Percentiles rank a stretch among this genome's conserved stretches.
Evolutionary conservation across 306 rosid genomes (phyloP).

Genomic region (Crataegus laevigata): DNA sequence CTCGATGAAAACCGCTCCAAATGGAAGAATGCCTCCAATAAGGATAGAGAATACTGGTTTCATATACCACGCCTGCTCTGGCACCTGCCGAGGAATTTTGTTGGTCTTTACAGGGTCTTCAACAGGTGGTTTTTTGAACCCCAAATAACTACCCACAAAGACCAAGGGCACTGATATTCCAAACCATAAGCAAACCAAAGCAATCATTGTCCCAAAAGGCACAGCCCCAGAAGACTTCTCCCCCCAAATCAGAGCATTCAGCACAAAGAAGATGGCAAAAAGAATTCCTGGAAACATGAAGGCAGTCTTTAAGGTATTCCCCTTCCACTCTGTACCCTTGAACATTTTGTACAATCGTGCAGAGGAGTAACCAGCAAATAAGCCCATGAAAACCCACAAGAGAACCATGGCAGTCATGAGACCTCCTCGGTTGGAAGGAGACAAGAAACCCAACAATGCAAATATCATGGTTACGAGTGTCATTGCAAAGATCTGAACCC

Average conservation of each 20-base stretch:
- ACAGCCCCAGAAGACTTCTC: conserved; percentile 97
- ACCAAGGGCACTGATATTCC: conserved; percentile 97
- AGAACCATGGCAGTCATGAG: conserved; percentile 99
- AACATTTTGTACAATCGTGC: conserved; percentile 97
- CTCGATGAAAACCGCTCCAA: conserved; percentile 95
- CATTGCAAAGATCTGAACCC: conserved; percentile 94
- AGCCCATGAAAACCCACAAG: conserved; percentile 99
- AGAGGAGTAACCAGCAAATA: conserved; percentile 93
- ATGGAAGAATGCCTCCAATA: conserved; percentile 98
- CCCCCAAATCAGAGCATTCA: conserved; percentile 94
- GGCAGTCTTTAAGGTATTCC: conserved; percentile 91
- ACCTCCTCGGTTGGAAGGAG: conserved; percentile 99
- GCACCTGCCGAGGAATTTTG: conserved; percentile 94
- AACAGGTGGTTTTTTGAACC: conserved; percentile 82
- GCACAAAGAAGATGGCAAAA: conserved; percentile 74
- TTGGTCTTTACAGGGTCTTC: conserved; percentile 99
- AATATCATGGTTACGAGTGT: conserved; percentile 97
- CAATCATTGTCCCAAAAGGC: conserved; percentile 98
- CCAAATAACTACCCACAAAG: conserved; percentile 94
- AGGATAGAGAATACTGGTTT: conserved; percentile 86
- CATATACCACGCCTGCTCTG: conserved; percentile 99
- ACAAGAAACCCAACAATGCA: conserved; percentile 93
- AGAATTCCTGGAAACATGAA: conserved; percentile 98
- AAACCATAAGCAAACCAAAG: conserved; percentile 90
- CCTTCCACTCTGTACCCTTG: conserved; percentile 98